Conservation (phyloP, 1,284 basidiomycete species). For the Sporisorium exsertum region DNA sequence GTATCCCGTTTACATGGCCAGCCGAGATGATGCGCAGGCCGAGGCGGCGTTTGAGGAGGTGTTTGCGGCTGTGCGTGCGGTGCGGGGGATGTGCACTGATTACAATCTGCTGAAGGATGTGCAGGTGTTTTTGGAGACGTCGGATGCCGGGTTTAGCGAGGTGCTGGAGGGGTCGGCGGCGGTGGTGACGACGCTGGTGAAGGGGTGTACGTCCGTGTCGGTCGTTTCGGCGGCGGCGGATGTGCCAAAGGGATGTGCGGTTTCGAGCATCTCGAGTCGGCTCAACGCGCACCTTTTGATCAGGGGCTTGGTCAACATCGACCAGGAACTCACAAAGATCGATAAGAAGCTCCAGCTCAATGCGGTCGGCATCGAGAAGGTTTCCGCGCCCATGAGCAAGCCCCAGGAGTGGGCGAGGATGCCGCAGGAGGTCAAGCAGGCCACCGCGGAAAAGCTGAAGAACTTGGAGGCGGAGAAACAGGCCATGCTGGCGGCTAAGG, state of each 20-base stretch:
- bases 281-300: slow-evolving; percentile 62
- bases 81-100: slow-evolving; percentile 87
- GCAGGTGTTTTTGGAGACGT: slow-evolving; percentile 85
- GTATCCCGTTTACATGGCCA: slow-evolving; percentile 77
- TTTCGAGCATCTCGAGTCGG: slow-evolving; percentile 72
- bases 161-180: slow-evolving; percentile 77
- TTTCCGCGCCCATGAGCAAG: slow-evolving; percentile 55
- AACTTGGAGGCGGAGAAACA: slow-evolving; percentile 54
- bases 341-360: slow-evolving; percentile 66
- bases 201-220: slow-evolving; percentile 82
- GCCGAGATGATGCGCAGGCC: slow-evolving; percentile 33
- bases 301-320: slow-evolving; percentile 63
- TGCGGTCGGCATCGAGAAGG: slow-evolving; percentile 53
- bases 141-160: slow-evolving; percentile 72
- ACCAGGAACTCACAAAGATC: slow-evolving; percentile 62
- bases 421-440: slow-evolving; percentile 61
- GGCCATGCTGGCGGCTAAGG: slow-evolving; percentile 57
- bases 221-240: slow-evolving; percentile 75
- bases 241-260: slow-evolving; percentile 89
- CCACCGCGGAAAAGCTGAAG: slow-evolving; percentile 56
- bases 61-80: slow-evolving; percentile 81
- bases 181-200: slow-evolving; percentile 85
- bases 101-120: slow-evolving; percentile 91
- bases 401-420: slow-evolving; percentile 59
- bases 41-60: slow-evolving; percentile 80